These are phyloP conservation scores for Leishmania gerbilli DNA, from an alignment of 208 protist species.

Conservation along the genomic window DNA sequence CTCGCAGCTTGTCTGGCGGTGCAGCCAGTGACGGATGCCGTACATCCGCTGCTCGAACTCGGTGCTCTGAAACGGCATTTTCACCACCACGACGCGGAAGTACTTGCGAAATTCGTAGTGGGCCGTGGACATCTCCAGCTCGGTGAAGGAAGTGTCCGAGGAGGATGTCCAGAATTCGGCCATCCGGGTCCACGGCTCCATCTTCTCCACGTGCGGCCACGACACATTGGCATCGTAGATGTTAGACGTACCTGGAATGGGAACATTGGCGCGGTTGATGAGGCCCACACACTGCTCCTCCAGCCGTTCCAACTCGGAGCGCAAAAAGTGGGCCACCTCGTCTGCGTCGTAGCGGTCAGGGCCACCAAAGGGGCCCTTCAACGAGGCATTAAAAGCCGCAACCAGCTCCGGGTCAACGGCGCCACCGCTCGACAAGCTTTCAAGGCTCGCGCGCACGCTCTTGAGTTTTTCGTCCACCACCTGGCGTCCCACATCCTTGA, in stretches of 20 bases:
- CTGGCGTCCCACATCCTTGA: conserved; percentile 80
- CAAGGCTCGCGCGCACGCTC: conserved; percentile 61
- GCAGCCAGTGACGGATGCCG: conserved; percentile 88
- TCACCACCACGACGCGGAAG: conserved; percentile 85
- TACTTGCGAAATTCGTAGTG: conserved; percentile 91
- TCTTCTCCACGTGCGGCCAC: conserved; percentile 83
- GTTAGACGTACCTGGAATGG: conserved; percentile 75
- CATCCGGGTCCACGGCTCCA: conserved; percentile 89
- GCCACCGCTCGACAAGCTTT: conserved; percentile 28
- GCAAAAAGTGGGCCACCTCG: conserved; percentile 86
- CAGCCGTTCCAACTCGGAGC: conserved; percentile 58
- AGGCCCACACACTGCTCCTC: conserved; percentile 83
- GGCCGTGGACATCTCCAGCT: conserved; percentile 89
- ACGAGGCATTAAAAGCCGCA: conserved; percentile 50
- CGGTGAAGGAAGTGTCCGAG: conserved; percentile 83
- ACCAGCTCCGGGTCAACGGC: conserved; percentile 70
- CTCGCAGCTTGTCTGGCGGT: conserved; percentile 85
- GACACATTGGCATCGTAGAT: conserved; percentile 83
- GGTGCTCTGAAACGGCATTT: conserved; percentile 88
- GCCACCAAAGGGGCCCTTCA: conserved; percentile 67
- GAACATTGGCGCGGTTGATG: conserved; percentile 85
- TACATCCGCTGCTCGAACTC: conserved; percentile 92
- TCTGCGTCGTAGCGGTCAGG: conserved; percentile 69
- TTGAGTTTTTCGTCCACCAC: conserved; percentile 78
- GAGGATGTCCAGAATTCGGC: conserved; percentile 91